A percentile compares a stretch with the other conserved stretches of the same genome.
phyloP scores from a whole-genome alignment of 2,329 filamentous ascomycete species.

The Keithomyces neogunnii region DNA sequence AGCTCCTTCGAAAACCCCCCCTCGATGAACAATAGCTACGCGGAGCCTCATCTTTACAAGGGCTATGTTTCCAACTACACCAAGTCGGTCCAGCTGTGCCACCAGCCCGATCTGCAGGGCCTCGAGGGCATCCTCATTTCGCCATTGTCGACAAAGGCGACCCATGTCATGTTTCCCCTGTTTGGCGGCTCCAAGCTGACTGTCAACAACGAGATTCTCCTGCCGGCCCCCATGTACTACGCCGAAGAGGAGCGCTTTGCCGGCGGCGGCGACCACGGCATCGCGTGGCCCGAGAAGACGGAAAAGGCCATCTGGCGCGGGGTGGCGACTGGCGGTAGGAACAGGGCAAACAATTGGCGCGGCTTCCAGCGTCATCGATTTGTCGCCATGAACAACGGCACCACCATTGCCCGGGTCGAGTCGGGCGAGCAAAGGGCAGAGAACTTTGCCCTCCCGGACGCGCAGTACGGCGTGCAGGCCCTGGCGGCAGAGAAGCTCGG shows the following conservation, averaged over 20 bases:
- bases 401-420: slow-evolving; percentile 44
- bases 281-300: slow-evolving; percentile 48
- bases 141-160: slow-evolving; percentile 47
- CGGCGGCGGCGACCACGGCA: slow-evolving; percentile 44
- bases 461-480: slow-evolving; percentile 38
- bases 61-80: slow-evolving; percentile 57
- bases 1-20: slow-evolving; percentile 36
- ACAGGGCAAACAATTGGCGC: slow-evolving; percentile 55
- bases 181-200: slow-evolving; percentile 62
- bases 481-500: slow-evolving; percentile 35
- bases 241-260: slow-evolving; percentile 53
- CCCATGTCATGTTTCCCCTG: slow-evolving; percentile 52
- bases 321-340: slow-evolving; percentile 56
- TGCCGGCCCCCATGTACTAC: slow-evolving; percentile 64
- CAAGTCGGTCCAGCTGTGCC: slow-evolving; percentile 53
- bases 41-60: slow-evolving; percentile 39
- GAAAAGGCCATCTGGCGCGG: slow-evolving; percentile 54
- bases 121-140: slow-evolving; percentile 58
- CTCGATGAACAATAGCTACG: slow-evolving; percentile 34
- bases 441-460: slow-evolving; percentile 46
- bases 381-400: slow-evolving; percentile 63
- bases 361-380: slow-evolving; percentile 71
- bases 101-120: slow-evolving; percentile 54
- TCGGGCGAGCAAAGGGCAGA: slow-evolving; percentile 28
- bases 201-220: slow-evolving; percentile 62